A percentile compares a stretch with the other conserved stretches of the same genome.
Evolutionary conservation across 1,284 basidiomycete genomes (phyloP).

Genomic region (Ganoderma lingzhi): DNA sequence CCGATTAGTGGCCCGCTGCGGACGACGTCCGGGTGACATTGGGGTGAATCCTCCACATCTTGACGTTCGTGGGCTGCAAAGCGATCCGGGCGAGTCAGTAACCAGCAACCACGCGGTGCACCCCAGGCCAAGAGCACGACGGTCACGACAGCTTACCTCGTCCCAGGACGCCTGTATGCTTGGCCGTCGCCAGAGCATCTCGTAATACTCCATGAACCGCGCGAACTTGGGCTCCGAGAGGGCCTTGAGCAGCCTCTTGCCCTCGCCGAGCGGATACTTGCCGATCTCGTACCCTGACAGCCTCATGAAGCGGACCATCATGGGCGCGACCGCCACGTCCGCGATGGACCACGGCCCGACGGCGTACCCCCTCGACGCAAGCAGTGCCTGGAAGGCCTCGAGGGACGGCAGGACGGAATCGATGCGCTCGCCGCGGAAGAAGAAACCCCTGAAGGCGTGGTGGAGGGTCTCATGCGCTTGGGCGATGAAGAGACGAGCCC

Average conservation of each 20-base stretch:
- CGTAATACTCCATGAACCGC: slow-evolving; percentile 41
- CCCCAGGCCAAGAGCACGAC: neutral
- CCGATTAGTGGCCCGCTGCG: slow-evolving; percentile 24
- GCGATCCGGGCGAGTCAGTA: slow-evolving; percentile 4
- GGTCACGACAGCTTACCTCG: slow-evolving; percentile 33
- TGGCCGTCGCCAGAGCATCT: slow-evolving; percentile 40
- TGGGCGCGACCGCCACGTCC: slow-evolving; percentile 43
- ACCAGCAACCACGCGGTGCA: slow-evolving; percentile 3
- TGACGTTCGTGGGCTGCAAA: slow-evolving; percentile 28
- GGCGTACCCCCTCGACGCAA: slow-evolving; percentile 39
- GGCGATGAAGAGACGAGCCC: slow-evolving; percentile 68
- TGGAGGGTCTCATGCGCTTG: slow-evolving; percentile 53
- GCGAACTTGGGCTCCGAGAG: slow-evolving; percentile 37
- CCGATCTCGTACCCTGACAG: slow-evolving; percentile 31
- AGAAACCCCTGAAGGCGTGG: slow-evolving; percentile 41
- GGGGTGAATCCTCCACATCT: slow-evolving; percentile 33
- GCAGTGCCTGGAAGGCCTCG: slow-evolving; percentile 44
- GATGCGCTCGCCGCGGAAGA: slow-evolving; percentile 51
- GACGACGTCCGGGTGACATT: slow-evolving; percentile 30
- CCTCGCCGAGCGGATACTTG: slow-evolving; percentile 32
- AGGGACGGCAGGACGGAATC: slow-evolving; percentile 48
- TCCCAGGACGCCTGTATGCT: slow-evolving; percentile 44
- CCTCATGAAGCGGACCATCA: slow-evolving; percentile 30
- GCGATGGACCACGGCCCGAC: slow-evolving; percentile 54
- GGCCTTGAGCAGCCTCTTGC: slow-evolving; percentile 27